Base-by-base conservation (phyloP, 805 yeast genomes). In the Yamadazyma akitaensis region DNA sequence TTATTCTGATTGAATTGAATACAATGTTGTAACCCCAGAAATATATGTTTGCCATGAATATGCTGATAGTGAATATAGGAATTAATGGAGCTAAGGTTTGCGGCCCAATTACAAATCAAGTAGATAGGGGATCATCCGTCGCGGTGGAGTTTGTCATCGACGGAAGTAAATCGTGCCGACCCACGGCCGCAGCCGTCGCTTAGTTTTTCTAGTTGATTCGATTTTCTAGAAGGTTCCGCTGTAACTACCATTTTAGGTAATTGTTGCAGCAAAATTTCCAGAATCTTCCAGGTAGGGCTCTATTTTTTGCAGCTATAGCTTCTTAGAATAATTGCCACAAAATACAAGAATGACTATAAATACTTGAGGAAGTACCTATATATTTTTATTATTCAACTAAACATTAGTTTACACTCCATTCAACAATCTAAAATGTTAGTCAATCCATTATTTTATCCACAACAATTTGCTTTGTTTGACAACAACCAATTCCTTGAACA, bases 391-490 rank as follows among this genome's bases (percentile, higher is more conserved):
- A 37, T 8, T 26, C 21, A 6, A 13, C 6, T 26, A 26, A 26
- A 24, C n/a, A 38, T 4, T 17, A 24, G 30, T n/a, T n/a, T n/a
- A n/a, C n/a, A n/a, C n/a, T n/a, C n/a, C 18, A 25, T 40, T 21
- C 12, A 25, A n/a, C 34, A 48, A 40, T 13, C 18, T 10, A 50
- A 37, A 44, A 50, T 50, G 54, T 48, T 52, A 51, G 53, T 51
- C 42, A 53, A 53, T 26, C 56, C 56, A 50, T 48, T 50, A 50
- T 53, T 53, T 48, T 46, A 28, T 33, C 40, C 46, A 28, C 41
- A 37, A 47, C 39, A 39, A 14, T 24, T 36, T 17, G 51, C 28
- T 17, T 48, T 48, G 14, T 37, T 43, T 21, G 39, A 39, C 33
- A 19, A 37, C 14, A 18, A 17, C 19, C 55, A 47, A 25, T 42